phyloP scores from a whole-genome alignment of 2,329 filamentous ascomycete genomes.

The Fusarium newnesense region DNA sequence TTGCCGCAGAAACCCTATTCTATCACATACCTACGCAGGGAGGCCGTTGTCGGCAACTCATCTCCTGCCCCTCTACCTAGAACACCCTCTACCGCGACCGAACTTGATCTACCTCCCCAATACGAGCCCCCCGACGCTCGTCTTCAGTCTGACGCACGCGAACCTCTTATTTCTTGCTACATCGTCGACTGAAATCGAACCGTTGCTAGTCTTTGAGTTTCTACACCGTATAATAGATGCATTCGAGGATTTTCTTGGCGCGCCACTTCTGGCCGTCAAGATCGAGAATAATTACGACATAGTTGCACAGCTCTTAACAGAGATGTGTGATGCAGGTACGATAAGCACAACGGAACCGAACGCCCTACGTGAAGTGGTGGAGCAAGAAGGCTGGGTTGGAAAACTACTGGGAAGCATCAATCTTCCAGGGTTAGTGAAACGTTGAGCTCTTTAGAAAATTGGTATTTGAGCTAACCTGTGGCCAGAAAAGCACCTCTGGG shows the following conservation, averaged over 20 bases:
- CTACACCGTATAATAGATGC: conserved; percentile 92
- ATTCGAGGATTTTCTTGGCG: conserved; percentile 92
- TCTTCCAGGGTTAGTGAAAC: conserved; percentile 71
- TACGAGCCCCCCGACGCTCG: conserved; percentile 84
- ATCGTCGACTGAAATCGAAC: conserved; percentile 86
- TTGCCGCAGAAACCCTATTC: conserved; percentile 74
- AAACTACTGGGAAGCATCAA: conserved; percentile 89
- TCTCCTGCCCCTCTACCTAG: conserved; percentile 87
- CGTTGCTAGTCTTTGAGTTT: conserved; percentile 91
- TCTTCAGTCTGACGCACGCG: conserved; percentile 89
- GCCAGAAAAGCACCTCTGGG: conserved; percentile 55
- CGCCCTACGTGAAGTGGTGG: conserved; percentile 88
- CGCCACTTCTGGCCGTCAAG: conserved; percentile 85
- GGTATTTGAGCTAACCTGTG: conserved; percentile 16
- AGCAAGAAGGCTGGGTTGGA: conserved; percentile 89
- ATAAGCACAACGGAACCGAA: conserved; percentile 93
- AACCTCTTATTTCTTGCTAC: conserved; percentile 88
- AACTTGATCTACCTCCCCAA: conserved; percentile 87
- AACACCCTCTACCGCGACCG: conserved; percentile 82
- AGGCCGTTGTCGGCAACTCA: conserved; percentile 80
- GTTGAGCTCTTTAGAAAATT: not conserved
- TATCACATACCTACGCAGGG: conserved; percentile 89
- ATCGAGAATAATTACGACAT: conserved; percentile 94
- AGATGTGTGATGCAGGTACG: conserved; percentile 96
- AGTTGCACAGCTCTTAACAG: conserved; percentile 88